A percentile compares a stretch with the other conserved stretches of the same genome.
These are phyloP conservation scores for Rutstroemia sp. DNA, from an alignment of 2,329 filamentous ascomycete species.

Conservation along the genomic window DNA sequence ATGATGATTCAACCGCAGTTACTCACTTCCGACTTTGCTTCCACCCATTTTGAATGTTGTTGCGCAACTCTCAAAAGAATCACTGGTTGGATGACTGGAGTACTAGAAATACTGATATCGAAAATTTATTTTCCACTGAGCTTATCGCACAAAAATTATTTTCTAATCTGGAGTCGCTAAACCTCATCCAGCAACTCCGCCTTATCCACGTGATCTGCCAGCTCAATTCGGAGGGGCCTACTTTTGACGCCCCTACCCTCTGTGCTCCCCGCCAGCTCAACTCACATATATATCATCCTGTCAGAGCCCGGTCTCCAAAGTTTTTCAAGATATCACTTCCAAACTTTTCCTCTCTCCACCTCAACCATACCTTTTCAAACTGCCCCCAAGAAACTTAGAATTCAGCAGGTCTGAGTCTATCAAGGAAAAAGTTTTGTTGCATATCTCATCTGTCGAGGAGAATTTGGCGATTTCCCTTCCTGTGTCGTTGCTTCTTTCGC, in stretches of 20 bases:
- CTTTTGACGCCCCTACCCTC: conserved; percentile 6
- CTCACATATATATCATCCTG: background rate
- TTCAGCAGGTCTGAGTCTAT: conserved; percentile 7
- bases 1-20: background rate
- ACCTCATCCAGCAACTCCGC: background rate
- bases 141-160: conserved; percentile 11
- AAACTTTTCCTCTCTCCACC: background rate
- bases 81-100: background rate
- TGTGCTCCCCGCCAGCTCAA: conserved; percentile 6
- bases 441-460: conserved; percentile 2
- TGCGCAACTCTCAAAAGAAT: conserved; percentile 6
- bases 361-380: background rate
- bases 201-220: conserved; percentile 1
- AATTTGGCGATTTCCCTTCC: background rate
- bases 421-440: background rate
- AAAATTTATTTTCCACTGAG: conserved; percentile 4
- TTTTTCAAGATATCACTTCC: background rate
- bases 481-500: conserved; percentile 2
- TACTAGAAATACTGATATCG: background rate
- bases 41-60: conserved; percentile 25
- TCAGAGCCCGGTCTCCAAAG: background rate
- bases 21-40: conserved; percentile 31
- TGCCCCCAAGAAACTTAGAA: background rate
- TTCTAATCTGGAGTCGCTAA: conserved; percentile 7
- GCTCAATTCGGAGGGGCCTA: background rate